Evolutionary conservation across 176 grass and related monocot species (phyloP), one percentile per base, ranked within the genome.

Genomic region (Panicum miliaceum): DNA sequence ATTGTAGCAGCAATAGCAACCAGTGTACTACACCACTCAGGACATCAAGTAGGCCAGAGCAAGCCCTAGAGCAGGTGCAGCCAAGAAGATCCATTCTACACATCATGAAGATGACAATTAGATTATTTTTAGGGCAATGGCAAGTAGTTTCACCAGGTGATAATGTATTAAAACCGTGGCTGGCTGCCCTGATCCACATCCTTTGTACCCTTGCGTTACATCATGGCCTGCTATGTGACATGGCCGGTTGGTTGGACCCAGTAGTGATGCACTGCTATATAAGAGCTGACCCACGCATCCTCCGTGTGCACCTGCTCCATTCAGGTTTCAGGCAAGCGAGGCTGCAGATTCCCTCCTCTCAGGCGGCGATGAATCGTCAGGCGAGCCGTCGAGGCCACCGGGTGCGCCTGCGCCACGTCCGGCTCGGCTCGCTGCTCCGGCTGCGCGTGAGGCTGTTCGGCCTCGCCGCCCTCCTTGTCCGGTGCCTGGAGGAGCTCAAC

Each of bases 401-500:
- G 26, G 52, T 82, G 79, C 86, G 76, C 73, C 82, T 82, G 79
- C 86, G 76, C 73, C 82, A 89, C 4, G 67, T 83, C 71, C 83
- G 87, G 38, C 81, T 85, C 0, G 72, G 82, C 15, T 92, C 82
- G 19, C 76, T 92, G 52, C 83, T 92, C 71, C 87, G 82, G 25
- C 87, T 92, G 42, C 83, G 90, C 11, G 53, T 89, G 78, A 61
- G 87, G 72, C 61, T 92, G 60, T 75, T 86, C 69, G 60, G 66
- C 78, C 5, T 89, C 29, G 70, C 70, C 68, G 74, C 69, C 14
- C 5, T 86, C 3, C 25, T 89, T 4, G 42, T 79, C 73, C 78
- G 83, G 63, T 92, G 83, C 47, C 45, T 92, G 23, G 86, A 89
- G n/a, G 90, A 89, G 79, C 86, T 92, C 83, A 89, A 68, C 47